Conservation (phyloP, 352 stramenopile species). For the Plasmopara halstedii region DNA sequence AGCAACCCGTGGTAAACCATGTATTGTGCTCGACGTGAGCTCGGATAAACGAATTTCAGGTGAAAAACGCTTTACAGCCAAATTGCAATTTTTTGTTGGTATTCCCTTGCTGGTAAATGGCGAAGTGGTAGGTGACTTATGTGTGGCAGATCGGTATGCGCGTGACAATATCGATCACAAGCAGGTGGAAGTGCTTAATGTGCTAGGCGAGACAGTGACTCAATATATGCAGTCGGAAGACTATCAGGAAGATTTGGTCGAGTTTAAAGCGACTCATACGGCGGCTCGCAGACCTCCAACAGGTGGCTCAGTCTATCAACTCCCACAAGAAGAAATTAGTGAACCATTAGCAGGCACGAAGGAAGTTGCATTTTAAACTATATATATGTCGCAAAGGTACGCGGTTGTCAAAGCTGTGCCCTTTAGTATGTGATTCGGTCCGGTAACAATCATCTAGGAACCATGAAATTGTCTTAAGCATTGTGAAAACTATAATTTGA, state of each 20-base stretch:
- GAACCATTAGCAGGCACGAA: constrained; percentile 31
- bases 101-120: constrained; percentile 79
- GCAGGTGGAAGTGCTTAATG: constrained; percentile 77
- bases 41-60: constrained; percentile 83
- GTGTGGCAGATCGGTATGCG: constrained; percentile 70
- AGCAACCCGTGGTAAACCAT: constrained; percentile 78
- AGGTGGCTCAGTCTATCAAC: constrained; percentile 7
- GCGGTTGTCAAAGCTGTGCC: too few relatives aligned
- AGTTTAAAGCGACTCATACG: constrained; percentile 48
- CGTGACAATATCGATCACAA: constrained; percentile 80
- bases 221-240: constrained; percentile 84
- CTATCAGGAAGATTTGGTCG: constrained; percentile 65
- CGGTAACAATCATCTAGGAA: too few relatives aligned
- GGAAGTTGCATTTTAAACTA: constrained; percentile 76
- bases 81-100: constrained; percentile 85
- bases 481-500: too few relatives aligned
- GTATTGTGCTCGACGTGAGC: constrained; percentile 82
- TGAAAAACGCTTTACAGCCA: constrained; percentile 76
- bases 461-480: too few relatives aligned
- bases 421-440: constrained; percentile 8
- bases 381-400: too few relatives aligned
- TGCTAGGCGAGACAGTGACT: constrained; percentile 81
- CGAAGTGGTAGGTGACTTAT: constrained; percentile 81
- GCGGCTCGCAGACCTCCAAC: constrained; percentile 16
- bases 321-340: constrained; percentile 21